Percentiles rank a stretch among this genome's conserved stretches.
Conservation (phyloP, 2,329 filamentous ascomycete genomes). For the Colletotrichum sp. region DNA sequence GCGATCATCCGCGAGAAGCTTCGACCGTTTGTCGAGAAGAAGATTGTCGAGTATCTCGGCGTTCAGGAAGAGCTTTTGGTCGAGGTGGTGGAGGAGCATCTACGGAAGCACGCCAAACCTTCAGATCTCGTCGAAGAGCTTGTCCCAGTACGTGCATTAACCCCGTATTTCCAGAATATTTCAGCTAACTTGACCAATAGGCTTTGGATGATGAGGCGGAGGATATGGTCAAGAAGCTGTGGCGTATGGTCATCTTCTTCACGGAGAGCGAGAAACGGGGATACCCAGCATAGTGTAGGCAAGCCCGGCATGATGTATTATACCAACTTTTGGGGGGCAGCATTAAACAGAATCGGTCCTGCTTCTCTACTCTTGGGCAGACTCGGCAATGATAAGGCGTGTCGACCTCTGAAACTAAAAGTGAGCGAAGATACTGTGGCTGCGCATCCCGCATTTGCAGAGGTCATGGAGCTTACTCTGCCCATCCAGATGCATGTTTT, state of each 20-base stretch:
- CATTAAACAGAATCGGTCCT: neutral
- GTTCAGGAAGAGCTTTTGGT: constrained; percentile 96
- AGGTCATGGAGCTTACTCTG: neutral
- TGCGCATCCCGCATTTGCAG: neutral
- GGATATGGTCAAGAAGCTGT: constrained; percentile 92
- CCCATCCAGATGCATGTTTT: neutral
- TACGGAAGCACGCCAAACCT: constrained; percentile 78
- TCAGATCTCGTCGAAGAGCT: constrained; percentile 83
- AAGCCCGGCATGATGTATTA: constrained; percentile 13
- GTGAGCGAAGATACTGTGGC: neutral
- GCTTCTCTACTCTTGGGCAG: neutral
- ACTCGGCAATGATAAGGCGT: neutral
- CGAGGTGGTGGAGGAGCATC: constrained; percentile 87
- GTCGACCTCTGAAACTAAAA: neutral
- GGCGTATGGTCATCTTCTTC: constrained; percentile 98
- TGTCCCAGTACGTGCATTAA: constrained; percentile 69
- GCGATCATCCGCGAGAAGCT: constrained; percentile 83
- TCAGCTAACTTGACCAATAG: constrained; percentile 47
- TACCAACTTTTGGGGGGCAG: constrained; percentile 5
- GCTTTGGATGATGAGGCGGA: constrained; percentile 95
- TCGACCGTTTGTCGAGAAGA: constrained; percentile 95
- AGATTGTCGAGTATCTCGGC: constrained; percentile 95
- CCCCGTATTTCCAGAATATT: neutral
- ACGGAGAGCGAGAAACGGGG: constrained; percentile 93
- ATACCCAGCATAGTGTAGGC: constrained; percentile 63